Evolutionary conservation across 192 early-diverging fungal species (phyloP), one percentile per base, ranked within the genome.

Genomic region (Allomyces arbusculus): DNA sequence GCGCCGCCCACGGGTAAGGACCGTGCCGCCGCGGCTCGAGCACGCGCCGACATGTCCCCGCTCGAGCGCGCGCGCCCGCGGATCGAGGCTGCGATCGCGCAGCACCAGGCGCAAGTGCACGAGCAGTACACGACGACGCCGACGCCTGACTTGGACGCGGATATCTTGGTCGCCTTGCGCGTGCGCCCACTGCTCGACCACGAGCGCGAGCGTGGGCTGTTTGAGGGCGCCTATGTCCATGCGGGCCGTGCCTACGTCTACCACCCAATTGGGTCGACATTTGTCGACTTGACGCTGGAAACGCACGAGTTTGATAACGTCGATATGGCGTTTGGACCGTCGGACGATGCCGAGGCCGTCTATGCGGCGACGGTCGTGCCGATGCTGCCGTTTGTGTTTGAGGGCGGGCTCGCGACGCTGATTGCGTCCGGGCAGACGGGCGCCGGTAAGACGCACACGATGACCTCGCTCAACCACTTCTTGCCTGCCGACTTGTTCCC

Each of bases 401-500:
- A 69, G 23, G 73, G 75, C 24, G 70, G 71, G 24, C 64, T 65
- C 40, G 62, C 66, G n/a, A 76, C 76, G 10, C 67, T 77, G 11
- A 76, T 77, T 67, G 76, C 76, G 3, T 77, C 70, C 28, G 76
- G 76, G 28, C 74, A 76, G 63, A 77, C 72, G 23, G 77, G 77
- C 69, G 23, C 50, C 19, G 78, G 78, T 12, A 79, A 79, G 66
- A 79, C 78, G 0, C 70, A 80, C 63, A 79, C 78, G 10, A 72
- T 79, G 11, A 77, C 69, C 71, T 24, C 76, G 77, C 26, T 78
- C 22, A 72, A 71, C 65, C 26, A 70, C 0, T 69, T 72, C 44
- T 64, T 64, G n/a, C 79, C 78, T 66, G 61, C 44, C 8, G 69
- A 79, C 45, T 61, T 79, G 6, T 72, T 78, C 66, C n/a, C 44